Evolutionary conservation across 1,139 yeast species (phyloP).

Genomic region (Geotrichum carabidarum): DNA sequence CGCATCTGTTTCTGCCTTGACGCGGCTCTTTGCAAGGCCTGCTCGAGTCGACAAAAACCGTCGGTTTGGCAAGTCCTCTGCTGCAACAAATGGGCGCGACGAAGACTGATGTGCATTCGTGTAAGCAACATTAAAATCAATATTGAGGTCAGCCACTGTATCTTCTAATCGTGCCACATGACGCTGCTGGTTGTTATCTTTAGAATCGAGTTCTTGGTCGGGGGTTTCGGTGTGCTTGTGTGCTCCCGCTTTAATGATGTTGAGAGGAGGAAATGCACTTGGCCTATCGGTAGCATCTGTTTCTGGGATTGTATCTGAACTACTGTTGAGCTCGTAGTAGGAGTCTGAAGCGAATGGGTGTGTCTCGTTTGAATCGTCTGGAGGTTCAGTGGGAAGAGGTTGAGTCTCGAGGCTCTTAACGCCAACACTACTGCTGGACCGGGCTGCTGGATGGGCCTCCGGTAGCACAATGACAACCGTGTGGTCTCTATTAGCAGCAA

Average conservation of each 20-base stretch:
- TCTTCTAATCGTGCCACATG: conserved; percentile 3
- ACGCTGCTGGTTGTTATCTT: neutral
- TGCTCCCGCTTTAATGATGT: conserved; percentile 7
- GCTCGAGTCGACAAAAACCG: neutral
- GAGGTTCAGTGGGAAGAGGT: neutral
- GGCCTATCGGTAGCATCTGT: conserved; percentile 6
- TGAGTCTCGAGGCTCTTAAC: neutral
- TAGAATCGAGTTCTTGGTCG: neutral
- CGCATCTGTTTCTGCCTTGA: neutral
- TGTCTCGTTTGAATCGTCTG: neutral
- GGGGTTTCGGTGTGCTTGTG: neutral
- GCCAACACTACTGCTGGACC: neutral
- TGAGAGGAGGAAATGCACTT: conserved; percentile 7
- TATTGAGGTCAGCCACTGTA: conserved; percentile 9
- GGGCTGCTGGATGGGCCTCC: neutral
- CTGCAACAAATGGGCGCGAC: neutral
- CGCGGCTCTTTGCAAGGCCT: neutral
- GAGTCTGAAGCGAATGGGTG: neutral
- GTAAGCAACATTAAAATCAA: neutral
- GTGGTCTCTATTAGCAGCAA: neutral
- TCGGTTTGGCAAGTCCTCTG: neutral
- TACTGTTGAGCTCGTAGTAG: conserved; percentile 5
- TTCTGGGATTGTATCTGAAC: conserved; percentile 14
- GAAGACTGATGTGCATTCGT: neutral
- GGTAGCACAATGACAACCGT: conserved; percentile 2